Evolutionary conservation across 2,329 filamentous ascomycete genomes (phyloP).

Genomic region (Aspergillus nomiae): DNA sequence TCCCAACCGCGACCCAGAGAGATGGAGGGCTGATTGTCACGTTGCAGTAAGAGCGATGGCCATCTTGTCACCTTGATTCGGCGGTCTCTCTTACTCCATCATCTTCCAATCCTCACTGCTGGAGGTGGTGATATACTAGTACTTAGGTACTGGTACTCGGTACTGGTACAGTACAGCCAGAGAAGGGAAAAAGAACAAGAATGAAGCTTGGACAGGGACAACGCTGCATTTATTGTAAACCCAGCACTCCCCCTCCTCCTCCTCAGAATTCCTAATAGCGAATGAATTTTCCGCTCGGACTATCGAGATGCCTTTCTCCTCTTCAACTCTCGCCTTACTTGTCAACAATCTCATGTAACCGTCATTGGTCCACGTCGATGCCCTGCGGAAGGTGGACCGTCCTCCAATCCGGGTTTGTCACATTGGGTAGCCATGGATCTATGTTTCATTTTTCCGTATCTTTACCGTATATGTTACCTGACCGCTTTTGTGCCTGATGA

Average conservation of each 20-base stretch:
- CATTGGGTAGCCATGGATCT: not conserved
- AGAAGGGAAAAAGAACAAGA: not conserved
- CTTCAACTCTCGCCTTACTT: constrained; percentile 11
- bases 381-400: constrained; percentile 12
- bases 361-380: constrained; percentile 28
- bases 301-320: not conserved
- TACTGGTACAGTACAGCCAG: not conserved
- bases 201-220: not conserved
- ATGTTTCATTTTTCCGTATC: not conserved
- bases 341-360: not conserved
- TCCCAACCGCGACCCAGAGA: not conserved
- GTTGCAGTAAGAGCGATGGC: not conserved
- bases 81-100: not conserved
- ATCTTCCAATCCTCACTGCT: not conserved
- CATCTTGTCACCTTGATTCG: not conserved
- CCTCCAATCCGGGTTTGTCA: not conserved
- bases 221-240: constrained; percentile 8
- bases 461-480: constrained; percentile 4
- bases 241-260: not conserved
- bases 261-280: not conserved
- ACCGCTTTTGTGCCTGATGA: constrained; percentile 16
- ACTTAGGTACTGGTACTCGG: not conserved
- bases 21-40: not conserved
- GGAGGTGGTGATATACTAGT: not conserved
- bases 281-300: not conserved